These are phyloP conservation scores for Russula earlei DNA, from an alignment of 768 basidiomycete genomes.

Conservation along the genomic window DNA sequence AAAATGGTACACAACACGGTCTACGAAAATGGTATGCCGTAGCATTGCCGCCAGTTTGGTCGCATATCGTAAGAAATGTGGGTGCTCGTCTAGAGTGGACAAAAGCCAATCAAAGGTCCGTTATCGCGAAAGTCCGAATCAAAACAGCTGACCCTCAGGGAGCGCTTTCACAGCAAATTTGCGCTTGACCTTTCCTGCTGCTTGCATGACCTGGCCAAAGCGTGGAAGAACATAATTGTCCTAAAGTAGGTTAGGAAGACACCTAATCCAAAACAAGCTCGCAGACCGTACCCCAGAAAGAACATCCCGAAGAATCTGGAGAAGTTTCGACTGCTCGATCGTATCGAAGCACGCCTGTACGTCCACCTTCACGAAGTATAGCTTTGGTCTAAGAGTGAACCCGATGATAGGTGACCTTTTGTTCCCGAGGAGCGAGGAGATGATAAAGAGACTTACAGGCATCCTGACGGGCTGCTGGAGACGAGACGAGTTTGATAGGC, in stretches of 20 bases:
- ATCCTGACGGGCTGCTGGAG: slow-evolving; percentile 31
- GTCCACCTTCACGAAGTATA: slow-evolving; percentile 96
- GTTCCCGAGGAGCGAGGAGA: background rate
- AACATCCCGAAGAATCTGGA: slow-evolving; percentile 64
- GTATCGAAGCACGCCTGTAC: slow-evolving; percentile 96
- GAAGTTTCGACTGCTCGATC: slow-evolving; percentile 79
- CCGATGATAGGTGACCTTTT: background rate
- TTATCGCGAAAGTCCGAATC: background rate
- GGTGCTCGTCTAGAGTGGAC: slow-evolving; percentile 51
- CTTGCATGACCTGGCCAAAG: slow-evolving; percentile 56
- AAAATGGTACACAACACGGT: slow-evolving; percentile 58
- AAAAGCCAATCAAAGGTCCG: background rate
- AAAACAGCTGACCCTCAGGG: slow-evolving; percentile 46
- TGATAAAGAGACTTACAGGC: slow-evolving; percentile 36
- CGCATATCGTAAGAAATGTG: slow-evolving; percentile 66
- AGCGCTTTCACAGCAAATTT: slow-evolving; percentile 50
- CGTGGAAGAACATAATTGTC: slow-evolving; percentile 63
- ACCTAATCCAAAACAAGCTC: background rate
- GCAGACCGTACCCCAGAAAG: slow-evolving; percentile 51
- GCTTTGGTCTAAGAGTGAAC: slow-evolving; percentile 50
- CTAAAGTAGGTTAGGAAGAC: slow-evolving; percentile 29
- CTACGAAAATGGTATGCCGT: slow-evolving; percentile 74
- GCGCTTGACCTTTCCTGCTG: slow-evolving; percentile 47
- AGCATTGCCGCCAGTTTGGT: slow-evolving; percentile 53
- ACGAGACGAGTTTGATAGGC: slow-evolving; percentile 50